Conservation (phyloP, 2,329 filamentous ascomycete species). For the Diaporthe australafricana region DNA sequence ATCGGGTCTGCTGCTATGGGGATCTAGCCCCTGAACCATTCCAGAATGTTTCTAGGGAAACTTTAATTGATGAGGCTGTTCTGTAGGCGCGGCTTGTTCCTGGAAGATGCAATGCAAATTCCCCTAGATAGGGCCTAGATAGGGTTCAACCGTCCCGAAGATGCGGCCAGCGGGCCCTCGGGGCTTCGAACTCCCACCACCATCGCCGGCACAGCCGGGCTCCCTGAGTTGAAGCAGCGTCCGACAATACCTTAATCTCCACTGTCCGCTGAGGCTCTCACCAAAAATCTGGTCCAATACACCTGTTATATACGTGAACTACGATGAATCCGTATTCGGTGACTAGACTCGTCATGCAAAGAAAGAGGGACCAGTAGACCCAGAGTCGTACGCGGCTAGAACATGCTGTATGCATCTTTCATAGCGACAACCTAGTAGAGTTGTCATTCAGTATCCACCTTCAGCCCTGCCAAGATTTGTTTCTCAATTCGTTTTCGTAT, state of each 20-base stretch:
- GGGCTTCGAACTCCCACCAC: background rate
- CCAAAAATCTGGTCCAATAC: background rate
- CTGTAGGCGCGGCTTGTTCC: background rate
- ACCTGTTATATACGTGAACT: background rate
- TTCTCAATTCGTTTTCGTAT: background rate
- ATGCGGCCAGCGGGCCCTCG: background rate
- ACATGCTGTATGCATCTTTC: background rate
- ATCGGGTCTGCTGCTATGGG: background rate
- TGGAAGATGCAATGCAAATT: background rate
- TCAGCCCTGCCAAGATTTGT: slow-evolving; percentile 14
- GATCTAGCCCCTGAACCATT: slow-evolving; percentile 2
- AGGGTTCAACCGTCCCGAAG: slow-evolving; percentile 17
- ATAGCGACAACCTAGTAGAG: background rate
- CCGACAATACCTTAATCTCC: too few relatives aligned
- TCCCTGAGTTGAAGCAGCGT: background rate
- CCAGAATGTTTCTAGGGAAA: background rate
- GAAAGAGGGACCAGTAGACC: background rate
- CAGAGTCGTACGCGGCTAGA: background rate
- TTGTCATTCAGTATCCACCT: background rate
- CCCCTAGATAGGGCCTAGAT: background rate
- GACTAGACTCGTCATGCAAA: background rate
- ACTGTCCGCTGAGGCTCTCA: too few relatives aligned
- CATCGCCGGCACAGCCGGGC: slow-evolving; percentile 14
- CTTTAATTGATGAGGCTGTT: background rate
- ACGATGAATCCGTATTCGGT: background rate